Evolutionary conservation across 495 filamentous ascomycete genomes (phyloP), one percentile per base, ranked within the genome.

Genomic region (Collariella sp.): DNA sequence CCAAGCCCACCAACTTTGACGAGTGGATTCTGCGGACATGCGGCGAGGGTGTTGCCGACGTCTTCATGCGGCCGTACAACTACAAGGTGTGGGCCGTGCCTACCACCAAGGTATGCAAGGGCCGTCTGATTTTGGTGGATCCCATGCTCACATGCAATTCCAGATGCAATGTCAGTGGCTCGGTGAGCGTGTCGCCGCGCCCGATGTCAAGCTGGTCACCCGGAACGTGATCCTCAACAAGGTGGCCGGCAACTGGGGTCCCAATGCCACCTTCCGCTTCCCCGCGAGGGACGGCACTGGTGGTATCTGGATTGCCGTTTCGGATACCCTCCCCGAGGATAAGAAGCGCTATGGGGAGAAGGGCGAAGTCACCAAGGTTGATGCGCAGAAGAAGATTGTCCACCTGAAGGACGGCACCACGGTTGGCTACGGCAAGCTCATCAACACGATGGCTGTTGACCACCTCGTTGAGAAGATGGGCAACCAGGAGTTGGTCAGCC

Each of bases 121-220:
- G 33, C 23, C 33, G 22, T 13, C 33, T 42, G 7, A 45, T 40
- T 56, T 48, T 57, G 3, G 11, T 42, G 41, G 1, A 36, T 24
- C 24, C 3, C 22, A 39, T 52, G 36, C 55, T 62, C 16, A 61
- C 29, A 31, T 10, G 4, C 18, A 51, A 18, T 39, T 55, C 31
- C 56, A 98, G 93, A 99, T 99, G 93, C 93, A 99, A 90, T 97
- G 93, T 69, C 76, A 84, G 69, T 99, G 93, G 93, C 88, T 97
- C 47, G 93, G 93, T 61, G 93, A 99, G 82, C 91, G 93, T 78
- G 93, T 99, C 47, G 93, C 93, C 34, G 91, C 91, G 41, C 93
- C 93, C 57, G 88, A 99, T 71, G 79, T 96, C 77, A 99, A 99
- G 87, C 83, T 79, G 29, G 87, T 95, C 54, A 93, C 88, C 47